Conservation (phyloP, 169 alveolate species). For the Ichthyophthirius multifiliis region DNA sequence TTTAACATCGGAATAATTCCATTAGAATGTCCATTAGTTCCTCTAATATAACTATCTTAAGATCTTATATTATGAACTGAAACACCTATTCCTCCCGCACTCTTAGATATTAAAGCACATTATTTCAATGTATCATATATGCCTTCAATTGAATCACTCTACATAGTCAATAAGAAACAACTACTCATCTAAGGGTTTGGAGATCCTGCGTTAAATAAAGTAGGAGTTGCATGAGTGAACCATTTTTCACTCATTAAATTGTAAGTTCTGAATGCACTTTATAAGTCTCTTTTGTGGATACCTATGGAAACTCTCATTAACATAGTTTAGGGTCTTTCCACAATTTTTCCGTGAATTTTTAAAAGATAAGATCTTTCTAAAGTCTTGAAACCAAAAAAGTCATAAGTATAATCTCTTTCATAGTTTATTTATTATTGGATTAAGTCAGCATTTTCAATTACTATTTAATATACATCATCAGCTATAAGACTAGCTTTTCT, state of each 20-base stretch:
- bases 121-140: conserved; percentile 94
- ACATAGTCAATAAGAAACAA: conserved; percentile 93
- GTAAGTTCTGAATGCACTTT: conserved; percentile 91
- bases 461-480: conserved; percentile 90
- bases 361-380: conserved; percentile 94
- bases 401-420: conserved; percentile 94
- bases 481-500: conserved; percentile 92
- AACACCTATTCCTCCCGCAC: conserved; percentile 99
- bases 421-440: conserved; percentile 92
- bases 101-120: conserved; percentile 95
- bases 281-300: conserved; percentile 95
- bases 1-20: conserved; percentile 99
- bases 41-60: conserved; percentile 95
- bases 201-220: conserved; percentile 97
- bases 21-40: conserved; percentile 97
- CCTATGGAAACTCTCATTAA: conserved; percentile 98
- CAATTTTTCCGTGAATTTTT: conserved; percentile 89
- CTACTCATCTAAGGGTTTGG: conserved; percentile 96
- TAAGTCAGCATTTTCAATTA: conserved; percentile 81
- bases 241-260: conserved; percentile 93
- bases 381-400: conserved; percentile 98
- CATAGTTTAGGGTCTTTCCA: conserved; percentile 98
- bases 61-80: conserved; percentile 96
- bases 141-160: conserved; percentile 97
- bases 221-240: conserved; percentile 99